Evolutionary conservation across 2,329 filamentous ascomycete genomes (phyloP), one percentile per base, ranked within the genome.

Genomic region (Cladosporium halotolerans): DNA sequence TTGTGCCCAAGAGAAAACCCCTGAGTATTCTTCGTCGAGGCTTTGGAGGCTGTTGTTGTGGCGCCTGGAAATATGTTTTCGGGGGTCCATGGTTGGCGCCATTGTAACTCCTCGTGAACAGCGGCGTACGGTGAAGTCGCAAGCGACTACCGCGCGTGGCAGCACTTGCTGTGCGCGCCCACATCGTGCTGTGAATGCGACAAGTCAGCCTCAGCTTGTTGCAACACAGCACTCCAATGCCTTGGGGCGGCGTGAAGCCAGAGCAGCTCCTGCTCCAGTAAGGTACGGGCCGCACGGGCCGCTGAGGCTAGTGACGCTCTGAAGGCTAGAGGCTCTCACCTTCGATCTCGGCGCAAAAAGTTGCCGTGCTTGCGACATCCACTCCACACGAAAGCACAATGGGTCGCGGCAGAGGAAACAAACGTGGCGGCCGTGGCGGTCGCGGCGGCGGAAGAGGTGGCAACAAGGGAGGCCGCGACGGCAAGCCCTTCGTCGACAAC

Each of bases 41-140:
- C 39, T 59, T 58, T 2, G 58, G 58, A 10, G 56, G 58, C 49
- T 55, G 58, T 51, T 53, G 50, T 39, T 57, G 61, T 16, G 63
- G 63, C 45, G 57, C 58, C 34, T 66, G 62, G 43, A 67, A 67
- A 50, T 67, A 67, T 6, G 65, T 67, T 18, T 59, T 63, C 19
- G 64, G 63, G 8, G 57, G 58, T 31, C 44, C 57, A 55, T 53
- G 57, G 9, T 51, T 47, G n/a, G 57, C 49, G 42, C 55, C 55
- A 40, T 62, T 60, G 55, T 59, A 59, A 23, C 53, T 57, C 44
- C 61, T 57, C 6, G 56, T 55, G 56, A 59, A 58, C 10, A 58
- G 57, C 32, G 41, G 50, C 13, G 42, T 59, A 45, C 55, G 52
- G 14, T 47, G 45, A n/a, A 41, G 23, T 13, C 45, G 41, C 16